phyloP scores from a whole-genome alignment of 1,139 yeast species.

The Hemisphaericaspora lyxosophila region DNA sequence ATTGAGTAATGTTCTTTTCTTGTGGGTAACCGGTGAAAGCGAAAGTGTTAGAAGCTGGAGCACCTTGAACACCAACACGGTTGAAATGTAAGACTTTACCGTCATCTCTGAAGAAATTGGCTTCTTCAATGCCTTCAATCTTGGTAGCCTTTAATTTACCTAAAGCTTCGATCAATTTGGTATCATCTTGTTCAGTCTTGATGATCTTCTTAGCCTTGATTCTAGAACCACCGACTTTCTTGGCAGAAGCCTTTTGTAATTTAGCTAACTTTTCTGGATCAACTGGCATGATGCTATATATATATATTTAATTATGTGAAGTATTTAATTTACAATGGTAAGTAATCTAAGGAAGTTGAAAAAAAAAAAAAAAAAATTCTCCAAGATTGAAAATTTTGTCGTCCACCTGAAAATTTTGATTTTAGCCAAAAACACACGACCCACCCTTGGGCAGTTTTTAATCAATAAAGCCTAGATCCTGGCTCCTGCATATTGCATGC shows the following conservation, averaged over 20 bases:
- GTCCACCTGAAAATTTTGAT: conserved; percentile 13
- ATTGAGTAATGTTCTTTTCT: conserved; percentile 88
- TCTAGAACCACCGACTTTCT: conserved; percentile 90
- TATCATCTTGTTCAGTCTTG: conserved; percentile 76
- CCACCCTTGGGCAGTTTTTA: background rate
- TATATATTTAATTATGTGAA: background rate
- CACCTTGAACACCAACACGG: conserved; percentile 93
- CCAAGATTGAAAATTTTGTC: conserved; percentile 20
- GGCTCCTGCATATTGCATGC: background rate
- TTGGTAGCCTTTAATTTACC: conserved; percentile 89
- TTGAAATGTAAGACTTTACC: conserved; percentile 95
- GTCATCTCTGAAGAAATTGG: conserved; percentile 95
- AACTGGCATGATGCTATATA: conserved; percentile 58
- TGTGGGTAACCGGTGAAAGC: conserved; percentile 95
- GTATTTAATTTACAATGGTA: no score
- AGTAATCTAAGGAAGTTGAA: background rate
- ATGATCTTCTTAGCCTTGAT: conserved; percentile 69
- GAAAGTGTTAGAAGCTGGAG: conserved; percentile 87
- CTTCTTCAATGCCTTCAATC: conserved; percentile 89
- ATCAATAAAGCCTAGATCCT: no score
- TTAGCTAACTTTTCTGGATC: conserved; percentile 87
- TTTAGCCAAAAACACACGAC: conserved; percentile 5
- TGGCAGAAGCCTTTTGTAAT: conserved; percentile 68
- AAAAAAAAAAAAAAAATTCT: conserved; percentile 4
- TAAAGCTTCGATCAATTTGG: conserved; percentile 87